These are phyloP conservation scores for Gleditsia sinensis DNA, from an alignment of 306 rosid genomes.

Conservation along the genomic window DNA sequence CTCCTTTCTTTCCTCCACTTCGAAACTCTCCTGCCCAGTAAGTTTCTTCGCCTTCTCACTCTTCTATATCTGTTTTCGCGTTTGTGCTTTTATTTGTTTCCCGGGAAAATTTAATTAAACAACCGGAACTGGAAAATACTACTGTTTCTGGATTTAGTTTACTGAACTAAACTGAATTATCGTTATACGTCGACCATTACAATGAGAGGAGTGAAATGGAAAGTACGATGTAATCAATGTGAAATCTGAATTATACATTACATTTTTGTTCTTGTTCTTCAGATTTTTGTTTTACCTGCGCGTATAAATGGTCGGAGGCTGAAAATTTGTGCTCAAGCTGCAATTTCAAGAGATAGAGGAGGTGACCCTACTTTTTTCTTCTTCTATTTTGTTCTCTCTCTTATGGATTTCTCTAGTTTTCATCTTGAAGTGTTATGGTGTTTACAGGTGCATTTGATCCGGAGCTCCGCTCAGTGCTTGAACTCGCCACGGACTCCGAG, in stretches of 20 bases:
- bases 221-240: background rate
- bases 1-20: conserved; percentile 24
- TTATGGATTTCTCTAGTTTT: background rate
- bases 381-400: background rate
- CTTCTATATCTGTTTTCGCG: background rate
- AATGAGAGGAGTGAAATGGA: background rate
- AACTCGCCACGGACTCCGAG: conserved; percentile 84
- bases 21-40: conserved; percentile 34
- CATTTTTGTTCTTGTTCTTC: background rate
- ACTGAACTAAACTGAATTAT: background rate
- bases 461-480: conserved; percentile 74
- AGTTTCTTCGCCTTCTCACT: background rate
- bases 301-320: conserved; percentile 41
- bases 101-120: background rate
- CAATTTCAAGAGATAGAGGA: conserved; percentile 43
- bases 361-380: conserved; percentile 34
- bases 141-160: background rate
- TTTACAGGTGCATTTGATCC: conserved; percentile 63
- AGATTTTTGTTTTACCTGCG: conserved; percentile 34
- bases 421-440: background rate
- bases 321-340: conserved; percentile 49
- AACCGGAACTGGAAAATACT: background rate
- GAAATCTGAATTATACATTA: background rate
- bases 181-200: background rate
- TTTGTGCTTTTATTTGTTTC: background rate